Percentiles rank a stretch among this genome's conserved stretches.
These are phyloP conservation scores for Microbotryum intermedium DNA, from an alignment of 1,284 basidiomycete species.

Conservation along the genomic window DNA sequence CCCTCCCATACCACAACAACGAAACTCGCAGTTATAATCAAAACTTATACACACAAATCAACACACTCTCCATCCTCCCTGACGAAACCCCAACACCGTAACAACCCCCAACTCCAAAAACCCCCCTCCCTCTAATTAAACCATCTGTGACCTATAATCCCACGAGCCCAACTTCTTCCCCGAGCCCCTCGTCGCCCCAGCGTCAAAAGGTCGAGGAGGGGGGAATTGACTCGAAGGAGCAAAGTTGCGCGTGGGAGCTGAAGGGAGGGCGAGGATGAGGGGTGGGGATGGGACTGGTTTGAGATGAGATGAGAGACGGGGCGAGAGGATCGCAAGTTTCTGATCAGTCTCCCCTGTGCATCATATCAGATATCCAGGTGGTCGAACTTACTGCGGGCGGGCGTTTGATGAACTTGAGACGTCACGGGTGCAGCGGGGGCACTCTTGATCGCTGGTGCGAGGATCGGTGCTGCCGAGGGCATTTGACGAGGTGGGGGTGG, in stretches of 20 bases:
- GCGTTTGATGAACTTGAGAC: no score
- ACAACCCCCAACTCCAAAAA: no score
- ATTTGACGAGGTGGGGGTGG: background rate
- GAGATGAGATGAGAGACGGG: background rate
- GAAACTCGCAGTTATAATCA: no score
- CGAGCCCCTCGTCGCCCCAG: background rate
- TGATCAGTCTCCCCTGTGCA: no score
- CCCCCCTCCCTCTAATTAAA: background rate
- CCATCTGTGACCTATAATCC: slow-evolving; percentile 25
- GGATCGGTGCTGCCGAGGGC: background rate
- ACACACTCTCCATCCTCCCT: no score
- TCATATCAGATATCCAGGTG: no score
- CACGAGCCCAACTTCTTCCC: slow-evolving; percentile 14
- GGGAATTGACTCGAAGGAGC: slow-evolving; percentile 20
- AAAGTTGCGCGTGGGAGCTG: slow-evolving; percentile 26
- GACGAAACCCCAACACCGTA: no score
- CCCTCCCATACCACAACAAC: no score
- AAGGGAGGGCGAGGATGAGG: slow-evolving; percentile 16
- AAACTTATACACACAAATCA: no score
- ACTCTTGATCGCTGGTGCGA: background rate
- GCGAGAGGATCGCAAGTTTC: background rate
- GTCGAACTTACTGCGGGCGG: no score
- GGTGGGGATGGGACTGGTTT: slow-evolving; percentile 23
- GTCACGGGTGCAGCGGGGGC: no score
- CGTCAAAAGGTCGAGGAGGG: slow-evolving; percentile 24